These are phyloP conservation scores for Thielaviopsis cerberus DNA, from an alignment of 2,329 filamentous ascomycete species.

Conservation along the genomic window DNA sequence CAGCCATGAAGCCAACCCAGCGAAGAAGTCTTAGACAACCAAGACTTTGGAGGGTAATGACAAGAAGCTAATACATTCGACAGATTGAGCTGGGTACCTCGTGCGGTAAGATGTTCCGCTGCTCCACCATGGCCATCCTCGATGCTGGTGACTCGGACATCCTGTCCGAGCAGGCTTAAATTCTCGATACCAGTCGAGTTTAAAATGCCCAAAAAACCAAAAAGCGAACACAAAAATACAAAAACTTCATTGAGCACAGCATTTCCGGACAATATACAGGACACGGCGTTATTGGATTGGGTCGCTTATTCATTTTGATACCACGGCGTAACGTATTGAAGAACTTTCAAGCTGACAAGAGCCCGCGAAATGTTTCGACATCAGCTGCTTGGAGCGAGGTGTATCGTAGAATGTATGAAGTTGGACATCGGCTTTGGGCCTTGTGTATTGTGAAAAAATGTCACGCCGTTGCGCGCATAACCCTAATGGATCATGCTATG, in stretches of 20 bases:
- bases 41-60: conserved; percentile 69
- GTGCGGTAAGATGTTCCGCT: conserved; percentile 97
- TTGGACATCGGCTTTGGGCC: too few relatives aligned
- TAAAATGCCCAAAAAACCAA: neutral
- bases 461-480: too few relatives aligned
- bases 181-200: neutral
- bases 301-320: conserved; percentile 3
- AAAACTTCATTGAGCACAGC: neutral
- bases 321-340: neutral
- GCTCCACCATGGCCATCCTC: conserved; percentile 90
- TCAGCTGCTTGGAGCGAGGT: neutral
- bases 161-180: conserved; percentile 46
- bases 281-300: conserved; percentile 7
- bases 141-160: conserved; percentile 99
- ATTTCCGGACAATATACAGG: conserved; percentile 1
- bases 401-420: too few relatives aligned
- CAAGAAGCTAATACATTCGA: conserved; percentile 31
- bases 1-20: conserved; percentile 42
- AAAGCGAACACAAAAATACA: neutral
- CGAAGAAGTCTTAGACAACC: conserved; percentile 57
- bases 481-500: too few relatives aligned
- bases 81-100: conserved; percentile 97
- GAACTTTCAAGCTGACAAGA: neutral
- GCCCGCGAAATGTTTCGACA: neutral
- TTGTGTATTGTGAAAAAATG: too few relatives aligned